Evolutionary conservation across 495 filamentous ascomycete genomes (phyloP), one percentile per base, ranked within the genome.

Genomic region (Evansstolkia leycettana): DNA sequence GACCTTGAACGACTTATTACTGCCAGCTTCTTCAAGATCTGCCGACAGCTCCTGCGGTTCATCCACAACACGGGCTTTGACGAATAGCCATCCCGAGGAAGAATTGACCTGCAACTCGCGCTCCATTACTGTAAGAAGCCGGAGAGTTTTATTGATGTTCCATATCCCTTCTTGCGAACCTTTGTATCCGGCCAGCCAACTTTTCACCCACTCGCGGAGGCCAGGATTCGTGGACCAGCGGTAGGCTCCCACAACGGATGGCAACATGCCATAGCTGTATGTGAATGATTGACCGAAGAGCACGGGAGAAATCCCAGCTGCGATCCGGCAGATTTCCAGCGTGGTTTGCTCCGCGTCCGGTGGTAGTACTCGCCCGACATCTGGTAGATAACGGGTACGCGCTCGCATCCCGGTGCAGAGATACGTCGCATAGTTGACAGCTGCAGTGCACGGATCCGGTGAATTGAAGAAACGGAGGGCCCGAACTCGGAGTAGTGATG

Each of bases 211-310:
- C 11, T 9, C 18, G 33, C 33, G 33, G 17, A 34, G 33, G 17
- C 33, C 33, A 3, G 16, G 17, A 18, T 34, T 34, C 3, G 4
- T 24, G 7, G 33, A 34, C 33, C 33, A 34, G 17, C 33, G 33
- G 33, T 34, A 34, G 2, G 33, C 33, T 9, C 33, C 33, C 7
- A 34, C 33, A 12, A 34, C 33, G 7, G 33, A 24, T 11, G 33
- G 33, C 9, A 34, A 18, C 33, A 34, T 34, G 33, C 33, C 33
- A 24, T 34, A 24, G 33, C 33, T 24, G 33, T 34, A 34, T 14
- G 33, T 34, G 33, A 34, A 34, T 16, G 33, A 20, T 10, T 20
- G 3, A 11, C 17, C 33, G 12, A 34, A 34, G 7, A 11, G 33
- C 4, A 13, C 14, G 8, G 33, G 33, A 10, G 33, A 18, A 18